Percentiles rank a stretch among this genome's conserved stretches.
Evolutionary conservation across 1,284 basidiomycete species (phyloP).

Genomic region (Boletellus dicymbophilus): DNA sequence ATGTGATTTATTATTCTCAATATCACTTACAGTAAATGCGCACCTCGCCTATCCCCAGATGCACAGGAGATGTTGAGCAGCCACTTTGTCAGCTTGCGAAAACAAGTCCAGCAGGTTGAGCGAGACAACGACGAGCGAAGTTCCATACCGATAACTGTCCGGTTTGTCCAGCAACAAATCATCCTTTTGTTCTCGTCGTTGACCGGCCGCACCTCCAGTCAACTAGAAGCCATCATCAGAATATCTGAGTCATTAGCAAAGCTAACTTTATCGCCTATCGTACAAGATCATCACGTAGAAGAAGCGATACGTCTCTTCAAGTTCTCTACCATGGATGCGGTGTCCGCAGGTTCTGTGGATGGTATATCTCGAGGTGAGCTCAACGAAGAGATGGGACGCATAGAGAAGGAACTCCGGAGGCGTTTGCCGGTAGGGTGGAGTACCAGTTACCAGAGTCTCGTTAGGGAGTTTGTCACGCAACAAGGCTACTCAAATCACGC

Average conservation of each 20-base stretch:
- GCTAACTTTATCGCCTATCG: slow-evolving; percentile 85
- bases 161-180: slow-evolving; percentile 51
- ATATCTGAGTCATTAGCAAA: slow-evolving; percentile 98
- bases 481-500: slow-evolving; percentile 93
- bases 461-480: slow-evolving; percentile 94
- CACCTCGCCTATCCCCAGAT: slow-evolving; percentile 90
- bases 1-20: slow-evolving; percentile 1
- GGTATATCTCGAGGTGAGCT: slow-evolving; percentile 92
- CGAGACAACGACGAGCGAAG: slow-evolving; percentile 96
- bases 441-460: slow-evolving; percentile 91
- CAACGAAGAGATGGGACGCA: slow-evolving; percentile 91
- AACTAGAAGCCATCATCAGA: slow-evolving; percentile 98
- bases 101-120: slow-evolving; percentile 96
- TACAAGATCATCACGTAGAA: slow-evolving; percentile 94
- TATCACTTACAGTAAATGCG: slow-evolving; percentile 75
- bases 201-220: slow-evolving; percentile 50
- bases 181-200: slow-evolving; percentile 1
- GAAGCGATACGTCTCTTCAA: slow-evolving; percentile 99
- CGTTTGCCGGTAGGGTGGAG: slow-evolving; percentile 96
- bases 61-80: slow-evolving; percentile 97
- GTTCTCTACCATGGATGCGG: slow-evolving; percentile 99
- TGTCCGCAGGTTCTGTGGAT: slow-evolving; percentile 90
- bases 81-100: slow-evolving; percentile 94
- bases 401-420: slow-evolving; percentile 90
- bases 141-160: slow-evolving; percentile 97